Conservation (phyloP, 2,329 filamentous ascomycete species). For the Setomelanomma holmii region DNA sequence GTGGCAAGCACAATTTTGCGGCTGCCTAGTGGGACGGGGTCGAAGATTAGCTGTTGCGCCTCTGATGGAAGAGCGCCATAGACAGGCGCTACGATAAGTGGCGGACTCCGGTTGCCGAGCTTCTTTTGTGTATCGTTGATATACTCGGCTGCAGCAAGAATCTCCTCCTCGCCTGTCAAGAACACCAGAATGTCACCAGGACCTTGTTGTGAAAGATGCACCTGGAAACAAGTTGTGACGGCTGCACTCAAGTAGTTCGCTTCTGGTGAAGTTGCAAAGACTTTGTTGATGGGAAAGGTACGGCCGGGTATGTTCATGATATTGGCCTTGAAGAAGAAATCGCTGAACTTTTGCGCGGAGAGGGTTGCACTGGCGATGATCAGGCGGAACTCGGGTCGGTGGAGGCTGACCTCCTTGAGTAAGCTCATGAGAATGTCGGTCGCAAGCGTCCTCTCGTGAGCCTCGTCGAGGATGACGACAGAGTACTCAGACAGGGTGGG, state of each 20-base stretch:
- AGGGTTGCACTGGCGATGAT: constrained; percentile 94
- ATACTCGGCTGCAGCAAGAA: constrained; percentile 84
- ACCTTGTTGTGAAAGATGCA: constrained; percentile 76
- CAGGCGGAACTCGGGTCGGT: constrained; percentile 84
- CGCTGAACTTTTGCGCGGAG: constrained; percentile 89
- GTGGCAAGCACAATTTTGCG: constrained; percentile 94
- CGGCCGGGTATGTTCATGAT: constrained; percentile 95
- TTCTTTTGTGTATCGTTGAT: constrained; percentile 87
- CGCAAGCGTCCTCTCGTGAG: constrained; percentile 89
- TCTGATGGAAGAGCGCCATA: constrained; percentile 94
- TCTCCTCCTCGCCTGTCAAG: constrained; percentile 94
- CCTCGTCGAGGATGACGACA: constrained; percentile 95
- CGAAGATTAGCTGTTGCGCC: constrained; percentile 91
- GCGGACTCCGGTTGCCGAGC: constrained; percentile 81
- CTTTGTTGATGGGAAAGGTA: constrained; percentile 87
- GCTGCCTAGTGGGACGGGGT: constrained; percentile 83
- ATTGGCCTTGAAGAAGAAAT: constrained; percentile 90
- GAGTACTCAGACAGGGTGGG: constrained; percentile 84
- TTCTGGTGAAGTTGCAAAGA: constrained; percentile 89
- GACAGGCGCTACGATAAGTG: constrained; percentile 90
- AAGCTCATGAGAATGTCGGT: constrained; percentile 90
- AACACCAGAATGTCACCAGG: constrained; percentile 91
- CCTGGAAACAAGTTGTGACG: constrained; percentile 93
- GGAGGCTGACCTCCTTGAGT: constrained; percentile 85
- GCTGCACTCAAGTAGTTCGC: constrained; percentile 92